Percentiles rank a stretch among this genome's conserved stretches.
phyloP scores from a whole-genome alignment of 2,329 filamentous ascomycete genomes.

The Fusarium sp. region DNA sequence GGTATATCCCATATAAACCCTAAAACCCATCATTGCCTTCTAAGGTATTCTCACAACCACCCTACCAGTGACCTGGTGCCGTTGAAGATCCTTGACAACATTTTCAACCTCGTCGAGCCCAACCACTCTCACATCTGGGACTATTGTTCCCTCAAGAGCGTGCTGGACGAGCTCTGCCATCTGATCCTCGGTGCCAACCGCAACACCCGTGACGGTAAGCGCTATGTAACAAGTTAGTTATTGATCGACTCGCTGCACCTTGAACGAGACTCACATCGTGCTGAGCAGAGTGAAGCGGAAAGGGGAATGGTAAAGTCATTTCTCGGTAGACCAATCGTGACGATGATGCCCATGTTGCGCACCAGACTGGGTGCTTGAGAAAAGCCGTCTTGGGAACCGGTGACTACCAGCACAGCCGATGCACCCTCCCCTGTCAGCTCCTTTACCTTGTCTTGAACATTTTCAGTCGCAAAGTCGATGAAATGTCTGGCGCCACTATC shows the following conservation, averaged over 20 bases:
- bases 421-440: conserved; percentile 43
- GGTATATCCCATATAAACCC: too few relatives aligned
- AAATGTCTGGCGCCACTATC: conserved; percentile 42
- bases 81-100: conserved; percentile 17
- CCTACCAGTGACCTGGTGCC: conserved; percentile 24
- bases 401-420: conserved; percentile 41
- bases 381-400: conserved; percentile 43
- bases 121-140: conserved; percentile 7
- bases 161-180: conserved; percentile 28
- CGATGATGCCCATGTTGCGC: conserved; percentile 41
- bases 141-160: conserved; percentile 1
- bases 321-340: conserved; percentile 40
- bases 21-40: neutral
- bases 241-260: too few relatives aligned
- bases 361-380: conserved; percentile 35
- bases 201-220: conserved; percentile 30
- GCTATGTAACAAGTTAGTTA: neutral
- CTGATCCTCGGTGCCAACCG: conserved; percentile 33
- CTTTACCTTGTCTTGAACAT: conserved; percentile 37
- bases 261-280: conserved; percentile 8
- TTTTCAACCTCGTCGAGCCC: conserved; percentile 12
- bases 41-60: conserved; percentile 30
- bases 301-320: conserved; percentile 44
- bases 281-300: conserved; percentile 36
- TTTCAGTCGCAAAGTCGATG: conserved; percentile 40